phyloP scores from a whole-genome alignment of 352 stramenopile genomes.

The Phytopythium chamaehyphon region DNA sequence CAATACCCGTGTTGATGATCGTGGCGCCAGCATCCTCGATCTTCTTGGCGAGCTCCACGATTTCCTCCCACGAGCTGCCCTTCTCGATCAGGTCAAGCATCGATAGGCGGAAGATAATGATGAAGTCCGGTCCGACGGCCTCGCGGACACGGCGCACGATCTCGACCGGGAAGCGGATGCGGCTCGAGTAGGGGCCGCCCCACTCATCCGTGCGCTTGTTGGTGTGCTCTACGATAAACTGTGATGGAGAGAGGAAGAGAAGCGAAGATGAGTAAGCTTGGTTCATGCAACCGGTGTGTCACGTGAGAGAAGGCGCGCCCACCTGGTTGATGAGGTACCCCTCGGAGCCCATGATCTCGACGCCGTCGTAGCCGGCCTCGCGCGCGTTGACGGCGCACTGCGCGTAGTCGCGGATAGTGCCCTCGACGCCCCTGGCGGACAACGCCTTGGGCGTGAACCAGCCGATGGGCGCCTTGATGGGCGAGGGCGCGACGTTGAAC shows the following conservation, averaged over 20 bases:
- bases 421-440: slow-evolving; percentile 70
- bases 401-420: slow-evolving; percentile 94
- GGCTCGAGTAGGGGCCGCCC: slow-evolving; percentile 92
- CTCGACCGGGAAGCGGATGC: slow-evolving; percentile 92
- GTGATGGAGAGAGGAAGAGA: neutral
- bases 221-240: slow-evolving; percentile 95
- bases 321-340: slow-evolving; percentile 95
- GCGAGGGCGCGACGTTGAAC: slow-evolving; percentile 90
- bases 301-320: no score
- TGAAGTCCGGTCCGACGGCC: slow-evolving; percentile 93
- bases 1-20: slow-evolving; percentile 98
- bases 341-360: slow-evolving; percentile 98
- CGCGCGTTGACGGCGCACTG: slow-evolving; percentile 74
- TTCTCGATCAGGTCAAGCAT: slow-evolving; percentile 97
- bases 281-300: no score
- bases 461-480: slow-evolving; percentile 93
- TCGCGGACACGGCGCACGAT: slow-evolving; percentile 90
- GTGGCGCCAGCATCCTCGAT: slow-evolving; percentile 92
- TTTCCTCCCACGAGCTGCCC: slow-evolving; percentile 78
- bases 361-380: slow-evolving; percentile 95
- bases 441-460: slow-evolving; percentile 89
- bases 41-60: slow-evolving; percentile 87
- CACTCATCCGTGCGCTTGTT: slow-evolving; percentile 95
- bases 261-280: no score
- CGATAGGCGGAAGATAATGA: slow-evolving; percentile 96